phyloP scores from a whole-genome alignment of 2,329 filamentous ascomycete genomes.

The Macrophomina phaseolina region DNA sequence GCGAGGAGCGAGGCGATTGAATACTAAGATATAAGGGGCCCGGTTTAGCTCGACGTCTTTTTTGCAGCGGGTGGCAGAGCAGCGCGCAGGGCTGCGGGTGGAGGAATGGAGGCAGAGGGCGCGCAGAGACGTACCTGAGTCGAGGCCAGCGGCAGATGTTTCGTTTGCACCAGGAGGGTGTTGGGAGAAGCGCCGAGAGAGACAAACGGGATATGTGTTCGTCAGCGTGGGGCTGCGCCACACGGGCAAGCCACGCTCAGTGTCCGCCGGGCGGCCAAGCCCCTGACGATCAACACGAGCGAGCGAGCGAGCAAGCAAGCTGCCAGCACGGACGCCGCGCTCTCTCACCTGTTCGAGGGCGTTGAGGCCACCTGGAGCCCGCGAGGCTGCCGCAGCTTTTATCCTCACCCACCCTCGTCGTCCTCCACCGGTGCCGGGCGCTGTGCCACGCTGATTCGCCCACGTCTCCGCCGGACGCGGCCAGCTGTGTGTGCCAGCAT shows the following conservation, averaged over 20 bases:
- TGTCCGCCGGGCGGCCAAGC: neutral
- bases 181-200: neutral
- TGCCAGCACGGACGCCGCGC: constrained; percentile 15
- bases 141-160: neutral
- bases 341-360: neutral
- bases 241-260: neutral
- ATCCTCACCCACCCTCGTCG: constrained; percentile 12
- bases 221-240: neutral
- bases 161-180: neutral
- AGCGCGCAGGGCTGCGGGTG: neutral
- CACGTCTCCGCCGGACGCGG: constrained; percentile 2
- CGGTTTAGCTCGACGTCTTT: constrained; percentile 9
- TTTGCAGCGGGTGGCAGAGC: neutral
- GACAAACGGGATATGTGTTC: constrained; percentile 8
- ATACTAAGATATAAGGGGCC: neutral
- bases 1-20: neutral
- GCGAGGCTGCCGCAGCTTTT: constrained; percentile 1
- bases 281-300: constrained; percentile 17
- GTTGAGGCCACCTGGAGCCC: constrained; percentile 8
- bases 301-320: neutral
- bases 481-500: constrained; percentile 1
- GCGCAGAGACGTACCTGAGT: neutral
- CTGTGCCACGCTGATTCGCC: constrained; percentile 21
- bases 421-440: neutral
- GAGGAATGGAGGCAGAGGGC: neutral